Conservation (phyloP, 2,329 filamentous ascomycete genomes). For the Trichoderma sp. region DNA sequence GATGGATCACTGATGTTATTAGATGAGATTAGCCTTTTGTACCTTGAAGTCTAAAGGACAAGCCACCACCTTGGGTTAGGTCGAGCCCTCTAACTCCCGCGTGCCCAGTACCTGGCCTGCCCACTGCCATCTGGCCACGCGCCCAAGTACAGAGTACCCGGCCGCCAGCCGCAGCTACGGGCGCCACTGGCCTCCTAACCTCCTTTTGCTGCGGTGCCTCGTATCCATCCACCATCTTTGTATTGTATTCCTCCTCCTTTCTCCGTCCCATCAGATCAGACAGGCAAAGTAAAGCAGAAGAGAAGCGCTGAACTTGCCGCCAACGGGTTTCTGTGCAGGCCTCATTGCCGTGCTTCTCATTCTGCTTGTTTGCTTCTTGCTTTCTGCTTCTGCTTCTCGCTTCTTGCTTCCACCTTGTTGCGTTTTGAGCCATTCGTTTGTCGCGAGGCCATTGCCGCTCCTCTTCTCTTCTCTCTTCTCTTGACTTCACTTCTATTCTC, state of each 20-base stretch:
- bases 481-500: background rate
- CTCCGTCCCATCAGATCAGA: slow-evolving; percentile 11
- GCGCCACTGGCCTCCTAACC: slow-evolving; percentile 18
- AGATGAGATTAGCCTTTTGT: background rate
- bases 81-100: background rate
- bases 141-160: background rate
- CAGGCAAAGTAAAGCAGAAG: background rate
- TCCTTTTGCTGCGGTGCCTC: slow-evolving; percentile 19
- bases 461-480: background rate
- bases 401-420: background rate
- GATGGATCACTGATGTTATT: background rate
- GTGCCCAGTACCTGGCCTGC: background rate
- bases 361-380: background rate
- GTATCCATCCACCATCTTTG: slow-evolving; percentile 16
- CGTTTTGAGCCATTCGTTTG: background rate
- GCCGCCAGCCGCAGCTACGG: background rate
- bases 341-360: background rate
- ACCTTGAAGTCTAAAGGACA: slow-evolving; percentile 9
- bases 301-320: background rate
- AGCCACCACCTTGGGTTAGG: slow-evolving; percentile 11
- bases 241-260: slow-evolving; percentile 17
- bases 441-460: background rate
- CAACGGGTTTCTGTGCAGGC: background rate
- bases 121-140: background rate
- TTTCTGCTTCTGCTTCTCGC: background rate